Conservation (phyloP, 1,284 basidiomycete species). For the Trametes pubescens region DNA sequence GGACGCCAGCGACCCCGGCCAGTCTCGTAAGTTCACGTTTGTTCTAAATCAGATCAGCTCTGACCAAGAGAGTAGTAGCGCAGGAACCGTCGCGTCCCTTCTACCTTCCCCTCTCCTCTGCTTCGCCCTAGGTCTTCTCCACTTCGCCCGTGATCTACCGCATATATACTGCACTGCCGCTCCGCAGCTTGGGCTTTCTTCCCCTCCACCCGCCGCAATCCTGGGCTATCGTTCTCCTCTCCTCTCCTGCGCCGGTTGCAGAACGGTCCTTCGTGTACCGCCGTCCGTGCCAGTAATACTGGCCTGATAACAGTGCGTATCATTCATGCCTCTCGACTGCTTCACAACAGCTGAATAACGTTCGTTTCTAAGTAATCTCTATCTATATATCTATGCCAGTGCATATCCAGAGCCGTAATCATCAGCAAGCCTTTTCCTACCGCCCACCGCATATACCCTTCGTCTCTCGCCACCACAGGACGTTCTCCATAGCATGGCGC, state of each 20-base stretch:
- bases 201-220: conserved; percentile 9
- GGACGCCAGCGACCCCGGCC: conserved; percentile 10
- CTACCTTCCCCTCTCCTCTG: conserved; percentile 9
- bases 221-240: conserved; percentile 7
- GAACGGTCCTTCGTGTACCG: conserved; percentile 10
- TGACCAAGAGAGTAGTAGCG: conserved; percentile 20
- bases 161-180: conserved; percentile 18
- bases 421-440: conserved; percentile 10
- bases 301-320: conserved; percentile 21
- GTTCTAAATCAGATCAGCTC: conserved; percentile 21
- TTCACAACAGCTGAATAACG: conserved; percentile 15
- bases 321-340: not conserved
- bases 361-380: conserved; percentile 23
- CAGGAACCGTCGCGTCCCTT: conserved; percentile 17
- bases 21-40: conserved; percentile 18
- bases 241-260: conserved; percentile 29
- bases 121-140: conserved; percentile 16
- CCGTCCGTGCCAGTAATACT: conserved; percentile 8
- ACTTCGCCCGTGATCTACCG: conserved; percentile 12
- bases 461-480: not conserved
- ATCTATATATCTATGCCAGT: conserved; percentile 38
- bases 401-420: conserved; percentile 28
- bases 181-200: conserved; percentile 3
- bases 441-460: conserved; percentile 25
- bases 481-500: conserved; percentile 6